Evolutionary conservation across 2,329 filamentous ascomycete genomes (phyloP).

Genomic region (Fusarium algeriense): DNA sequence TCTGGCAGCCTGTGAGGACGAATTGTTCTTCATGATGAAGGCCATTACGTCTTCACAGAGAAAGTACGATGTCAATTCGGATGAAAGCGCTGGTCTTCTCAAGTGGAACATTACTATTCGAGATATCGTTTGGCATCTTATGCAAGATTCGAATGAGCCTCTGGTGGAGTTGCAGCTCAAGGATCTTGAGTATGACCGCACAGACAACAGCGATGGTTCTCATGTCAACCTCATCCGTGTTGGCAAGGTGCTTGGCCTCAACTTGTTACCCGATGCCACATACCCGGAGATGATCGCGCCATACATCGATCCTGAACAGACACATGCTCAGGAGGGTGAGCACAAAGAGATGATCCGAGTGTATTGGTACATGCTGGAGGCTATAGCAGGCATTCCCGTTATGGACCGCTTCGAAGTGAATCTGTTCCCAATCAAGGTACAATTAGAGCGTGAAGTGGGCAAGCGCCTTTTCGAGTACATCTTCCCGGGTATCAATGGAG

Average conservation of each 20-base stretch:
- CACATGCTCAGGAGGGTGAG: slow-evolving; percentile 54
- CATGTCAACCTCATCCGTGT: slow-evolving; percentile 94
- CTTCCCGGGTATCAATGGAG: slow-evolving; percentile 85
- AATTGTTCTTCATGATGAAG: slow-evolving; percentile 99
- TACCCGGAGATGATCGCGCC: slow-evolving; percentile 97
- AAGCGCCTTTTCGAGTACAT: slow-evolving; percentile 97
- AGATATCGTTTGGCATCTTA: slow-evolving; percentile 97
- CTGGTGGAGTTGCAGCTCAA: slow-evolving; percentile 93
- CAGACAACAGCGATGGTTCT: slow-evolving; percentile 96
- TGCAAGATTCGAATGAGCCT: slow-evolving; percentile 87
- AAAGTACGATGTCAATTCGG: slow-evolving; percentile 77
- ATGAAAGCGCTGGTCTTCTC: slow-evolving; percentile 80
- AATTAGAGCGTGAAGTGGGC: slow-evolving; percentile 91
- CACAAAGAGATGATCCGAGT: slow-evolving; percentile 89
- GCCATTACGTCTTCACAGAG: slow-evolving; percentile 97
- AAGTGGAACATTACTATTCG: slow-evolving; percentile 94
- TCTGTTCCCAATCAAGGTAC: slow-evolving; percentile 91
- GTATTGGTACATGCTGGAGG: slow-evolving; percentile 98
- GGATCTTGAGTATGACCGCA: slow-evolving; percentile 92
- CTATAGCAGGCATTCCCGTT: slow-evolving; percentile 96
- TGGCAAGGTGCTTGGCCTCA: slow-evolving; percentile 87
- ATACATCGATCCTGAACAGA: slow-evolving; percentile 77
- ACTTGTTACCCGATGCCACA: slow-evolving; percentile 87
- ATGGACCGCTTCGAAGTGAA: slow-evolving; percentile 98
- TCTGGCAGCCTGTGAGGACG: slow-evolving; percentile 89